Evolutionary conservation across 2,329 filamentous ascomycete genomes (phyloP).

Genomic region (Colletotrichum sp.): DNA sequence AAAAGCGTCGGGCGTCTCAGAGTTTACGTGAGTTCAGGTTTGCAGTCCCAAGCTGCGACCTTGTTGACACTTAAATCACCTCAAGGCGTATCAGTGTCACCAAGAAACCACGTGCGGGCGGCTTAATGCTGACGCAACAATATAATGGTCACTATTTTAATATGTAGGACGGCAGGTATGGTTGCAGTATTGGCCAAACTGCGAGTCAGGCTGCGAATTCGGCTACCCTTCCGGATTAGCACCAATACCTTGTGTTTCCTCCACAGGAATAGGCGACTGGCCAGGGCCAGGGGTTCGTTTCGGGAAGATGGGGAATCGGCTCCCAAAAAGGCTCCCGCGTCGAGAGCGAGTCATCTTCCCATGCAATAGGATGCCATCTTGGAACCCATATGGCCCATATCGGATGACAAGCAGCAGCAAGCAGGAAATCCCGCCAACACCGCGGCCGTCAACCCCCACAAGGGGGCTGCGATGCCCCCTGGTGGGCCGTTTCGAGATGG

Average conservation of each 20-base stretch:
- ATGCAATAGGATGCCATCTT: background rate
- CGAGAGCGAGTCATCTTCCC: background rate
- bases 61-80: background rate
- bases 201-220: constrained; percentile 2
- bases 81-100: background rate
- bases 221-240: constrained; percentile 4
- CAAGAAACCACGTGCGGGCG: background rate
- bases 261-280: background rate
- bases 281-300: constrained; percentile 15
- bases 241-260: background rate
- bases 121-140: background rate
- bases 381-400: background rate
- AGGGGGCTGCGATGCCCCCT: background rate
- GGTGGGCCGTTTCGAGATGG: background rate
- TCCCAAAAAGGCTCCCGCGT: background rate
- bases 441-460: background rate
- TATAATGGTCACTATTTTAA: constrained; percentile 8
- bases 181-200: background rate
- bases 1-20: background rate
- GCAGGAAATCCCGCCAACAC: background rate
- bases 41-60: background rate
- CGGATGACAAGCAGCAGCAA: constrained; percentile 8
- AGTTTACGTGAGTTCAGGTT: background rate
- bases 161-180: background rate
- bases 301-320: background rate